These are phyloP conservation scores for Linnemannia schmuckeri DNA, from an alignment of 192 early-diverging fungal genomes.

Conservation along the genomic window DNA sequence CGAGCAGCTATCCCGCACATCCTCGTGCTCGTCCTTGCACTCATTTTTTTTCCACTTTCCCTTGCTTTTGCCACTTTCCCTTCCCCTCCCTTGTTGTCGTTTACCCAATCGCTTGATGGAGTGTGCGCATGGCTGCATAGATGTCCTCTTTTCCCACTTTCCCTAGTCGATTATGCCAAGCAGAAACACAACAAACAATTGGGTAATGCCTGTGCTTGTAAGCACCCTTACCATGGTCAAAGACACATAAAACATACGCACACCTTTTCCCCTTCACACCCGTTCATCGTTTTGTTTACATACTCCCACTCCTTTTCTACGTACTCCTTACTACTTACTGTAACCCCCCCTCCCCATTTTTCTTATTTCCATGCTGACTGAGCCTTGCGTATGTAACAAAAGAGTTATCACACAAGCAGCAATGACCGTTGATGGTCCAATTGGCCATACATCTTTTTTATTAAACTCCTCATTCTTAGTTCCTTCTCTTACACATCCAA, in stretches of 20 bases:
- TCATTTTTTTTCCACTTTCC: too few species aligned
- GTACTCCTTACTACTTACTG: background rate
- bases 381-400: background rate
- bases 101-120: slow-evolving; percentile 6
- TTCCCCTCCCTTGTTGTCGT: background rate
- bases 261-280: background rate
- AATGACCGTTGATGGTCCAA: slow-evolving; percentile 8
- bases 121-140: background rate
- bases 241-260: background rate
- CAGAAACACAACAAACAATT: background rate
- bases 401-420: background rate
- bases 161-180: background rate
- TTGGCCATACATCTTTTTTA: background rate
- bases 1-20: background rate
- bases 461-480: background rate
- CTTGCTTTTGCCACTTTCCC: too few species aligned
- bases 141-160: background rate
- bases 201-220: background rate
- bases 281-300: background rate
- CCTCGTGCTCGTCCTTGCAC: background rate
- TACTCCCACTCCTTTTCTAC: background rate
- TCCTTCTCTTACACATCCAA: background rate
- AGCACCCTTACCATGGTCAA: background rate
- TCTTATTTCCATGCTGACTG: background rate
- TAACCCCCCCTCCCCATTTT: background rate